Evolutionary conservation across 1,139 yeast species (phyloP), one percentile per base, ranked within the genome.

Genomic region (Sugiyamaella xylanicola): DNA sequence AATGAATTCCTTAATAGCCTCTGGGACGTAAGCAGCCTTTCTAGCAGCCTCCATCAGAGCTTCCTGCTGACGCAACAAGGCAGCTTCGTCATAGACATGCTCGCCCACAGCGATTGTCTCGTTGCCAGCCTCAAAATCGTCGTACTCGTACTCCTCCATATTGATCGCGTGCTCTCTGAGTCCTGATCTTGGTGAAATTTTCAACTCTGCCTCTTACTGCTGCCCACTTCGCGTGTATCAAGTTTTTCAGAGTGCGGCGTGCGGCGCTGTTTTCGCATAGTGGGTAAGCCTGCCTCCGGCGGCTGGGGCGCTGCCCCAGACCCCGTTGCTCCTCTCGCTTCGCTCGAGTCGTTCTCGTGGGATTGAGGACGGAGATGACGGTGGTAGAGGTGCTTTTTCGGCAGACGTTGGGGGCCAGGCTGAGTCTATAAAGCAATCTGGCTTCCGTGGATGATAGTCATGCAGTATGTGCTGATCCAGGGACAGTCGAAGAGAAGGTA

Each of bases 1-100:
- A 62, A 78, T 73, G 66, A 76, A 78, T 50, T 73, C 74, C 44
- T 69, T 65, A 47, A 78, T 78, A 16, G 74, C 76, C 27, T 76
- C 79, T n/a, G 81, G 81, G 51, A 77, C 65, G 37, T 64, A 43
- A 35, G 55, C 57, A 19, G 64, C 61, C 37, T 65, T 65, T 55
- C 63, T 65, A 53, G 64, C 62, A 43, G 64, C 65, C 54, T 66
- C 65, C 36, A 57, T 57, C 47, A 68, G 59, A 22, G 62, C 66
- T 57, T 69, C 69, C 61, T 71, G 74, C 57, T 70, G 73, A 48
- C 66, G 65, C 42, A 65, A 66, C 42, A 71, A 63, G 59, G 68
- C 72, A 36, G 66, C 67, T 56, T 69, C 72, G 51, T 69, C 72
- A 48, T 68, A 65, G 37, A 67, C 70, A 40, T 57, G 60, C 39